phyloP scores from a whole-genome alignment of 2,329 filamentous ascomycete genomes.

The Xylaria sp. region DNA sequence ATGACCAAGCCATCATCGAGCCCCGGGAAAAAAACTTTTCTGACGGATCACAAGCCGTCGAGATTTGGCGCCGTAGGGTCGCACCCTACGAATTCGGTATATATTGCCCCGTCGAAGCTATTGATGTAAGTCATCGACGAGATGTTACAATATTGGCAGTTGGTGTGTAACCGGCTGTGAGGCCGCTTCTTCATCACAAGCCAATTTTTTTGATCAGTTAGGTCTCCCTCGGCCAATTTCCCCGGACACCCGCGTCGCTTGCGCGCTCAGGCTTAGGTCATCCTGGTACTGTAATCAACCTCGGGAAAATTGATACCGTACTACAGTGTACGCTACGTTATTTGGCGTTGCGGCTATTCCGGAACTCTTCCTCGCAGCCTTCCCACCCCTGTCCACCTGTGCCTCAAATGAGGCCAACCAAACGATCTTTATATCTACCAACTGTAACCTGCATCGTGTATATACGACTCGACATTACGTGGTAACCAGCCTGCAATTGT shows the following conservation, averaged over 20 bases:
- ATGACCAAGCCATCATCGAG: not conserved
- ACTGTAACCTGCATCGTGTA: not conserved
- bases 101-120: conserved; percentile 10
- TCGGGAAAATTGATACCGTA: conserved; percentile 11
- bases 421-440: conserved; percentile 10
- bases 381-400: conserved; percentile 3
- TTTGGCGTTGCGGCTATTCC: conserved; percentile 27
- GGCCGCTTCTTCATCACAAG: not conserved
- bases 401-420: conserved; percentile 4
- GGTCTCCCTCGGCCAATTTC: conserved; percentile 3
- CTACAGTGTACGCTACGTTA: not conserved
- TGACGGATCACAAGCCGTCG: conserved; percentile 20
- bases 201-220: not conserved
- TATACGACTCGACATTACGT: not conserved
- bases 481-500: not conserved
- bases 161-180: conserved; percentile 11
- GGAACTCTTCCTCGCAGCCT: conserved; percentile 21
- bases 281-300: not conserved
- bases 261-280: not conserved
- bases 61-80: conserved; percentile 3
- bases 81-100: conserved; percentile 7
- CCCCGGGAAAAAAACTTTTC: conserved; percentile 20
- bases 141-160: conserved; percentile 9
- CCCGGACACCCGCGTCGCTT: conserved; percentile 1
- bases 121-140: conserved; percentile 1